A percentile compares a stretch with the other conserved stretches of the same genome.
Evolutionary conservation across 2,329 filamentous ascomycete genomes (phyloP).

Genomic region (Scolecobasidium constrictum): DNA sequence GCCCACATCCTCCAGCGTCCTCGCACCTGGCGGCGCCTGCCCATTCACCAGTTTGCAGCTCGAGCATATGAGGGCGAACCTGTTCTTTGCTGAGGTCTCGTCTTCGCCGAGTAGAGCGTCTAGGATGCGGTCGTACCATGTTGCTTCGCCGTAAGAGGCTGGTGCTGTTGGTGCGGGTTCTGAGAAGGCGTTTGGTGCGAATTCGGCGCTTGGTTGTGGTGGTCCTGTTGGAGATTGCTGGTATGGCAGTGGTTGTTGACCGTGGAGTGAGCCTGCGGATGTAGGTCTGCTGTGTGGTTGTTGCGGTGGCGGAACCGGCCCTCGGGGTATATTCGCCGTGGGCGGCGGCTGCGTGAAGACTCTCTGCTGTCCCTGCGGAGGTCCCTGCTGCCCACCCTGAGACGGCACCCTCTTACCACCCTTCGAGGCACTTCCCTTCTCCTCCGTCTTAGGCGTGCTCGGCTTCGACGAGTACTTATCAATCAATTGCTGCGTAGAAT

Average conservation of each 20-base stretch:
- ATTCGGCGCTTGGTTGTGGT: constrained; percentile 41
- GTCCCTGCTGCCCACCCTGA: constrained; percentile 14
- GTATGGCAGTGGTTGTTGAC: constrained; percentile 15
- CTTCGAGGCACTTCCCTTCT: neutral
- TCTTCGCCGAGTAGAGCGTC: constrained; percentile 91
- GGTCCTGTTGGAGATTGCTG: constrained; percentile 13
- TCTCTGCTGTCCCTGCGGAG: constrained; percentile 16
- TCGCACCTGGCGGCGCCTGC: constrained; percentile 81
- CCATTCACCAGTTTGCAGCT: constrained; percentile 85
- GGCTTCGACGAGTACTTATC: constrained; percentile 67
- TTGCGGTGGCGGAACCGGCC: constrained; percentile 17
- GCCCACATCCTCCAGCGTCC: constrained; percentile 66
- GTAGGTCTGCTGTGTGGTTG: constrained; percentile 14
- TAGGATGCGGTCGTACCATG: constrained; percentile 92
- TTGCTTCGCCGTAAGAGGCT: constrained; percentile 35
- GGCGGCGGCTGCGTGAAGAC: constrained; percentile 18
- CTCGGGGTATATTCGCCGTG: constrained; percentile 20
- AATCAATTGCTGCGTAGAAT: constrained; percentile 83
- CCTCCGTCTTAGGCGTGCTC: constrained; percentile 17
- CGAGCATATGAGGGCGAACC: constrained; percentile 74
- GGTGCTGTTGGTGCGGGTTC: constrained; percentile 14
- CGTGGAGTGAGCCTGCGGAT: constrained; percentile 10
- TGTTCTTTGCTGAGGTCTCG: constrained; percentile 83
- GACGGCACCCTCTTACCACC: neutral
- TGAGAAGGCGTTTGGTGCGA: constrained; percentile 15